Percentiles rank a stretch among this genome's conserved stretches.
phyloP scores from a whole-genome alignment of 2,329 filamentous ascomycete genomes.

The Fusarium austroafricanum region DNA sequence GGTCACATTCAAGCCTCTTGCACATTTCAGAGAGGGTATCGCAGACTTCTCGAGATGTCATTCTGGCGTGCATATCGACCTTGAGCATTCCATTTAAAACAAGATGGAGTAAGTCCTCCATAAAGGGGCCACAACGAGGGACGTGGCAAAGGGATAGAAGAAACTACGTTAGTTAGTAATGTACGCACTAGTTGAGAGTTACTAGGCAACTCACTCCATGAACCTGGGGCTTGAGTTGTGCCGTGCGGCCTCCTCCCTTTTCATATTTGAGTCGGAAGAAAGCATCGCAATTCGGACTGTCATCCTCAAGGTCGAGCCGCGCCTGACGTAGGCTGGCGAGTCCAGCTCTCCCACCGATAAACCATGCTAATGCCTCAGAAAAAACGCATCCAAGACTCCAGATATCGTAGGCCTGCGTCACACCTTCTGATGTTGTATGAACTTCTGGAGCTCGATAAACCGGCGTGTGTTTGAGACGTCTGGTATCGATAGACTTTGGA shows the following conservation, averaged over 20 bases:
- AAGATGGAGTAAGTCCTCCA: too few relatives aligned
- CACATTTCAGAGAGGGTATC: rapidly evolving
- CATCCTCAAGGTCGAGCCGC: too few relatives aligned
- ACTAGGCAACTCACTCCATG: neutral
- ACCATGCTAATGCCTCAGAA: neutral
- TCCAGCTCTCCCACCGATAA: too few relatives aligned
- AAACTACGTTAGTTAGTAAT: too few relatives aligned
- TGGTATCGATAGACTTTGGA: neutral
- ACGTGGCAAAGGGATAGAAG: too few relatives aligned
- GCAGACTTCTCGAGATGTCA: rapidly evolving
- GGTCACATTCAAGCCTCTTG: rapidly evolving
- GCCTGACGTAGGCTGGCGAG: too few relatives aligned
- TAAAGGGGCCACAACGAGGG: too few relatives aligned
- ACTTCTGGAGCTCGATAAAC: neutral
- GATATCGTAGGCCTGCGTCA: neutral
- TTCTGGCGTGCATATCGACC: neutral
- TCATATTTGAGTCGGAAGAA: neutral
- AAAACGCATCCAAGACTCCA: neutral
- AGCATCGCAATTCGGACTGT: neutral
- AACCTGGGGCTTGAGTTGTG: neutral
- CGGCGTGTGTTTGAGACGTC: neutral
- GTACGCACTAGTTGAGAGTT: too few relatives aligned
- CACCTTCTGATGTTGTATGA: rapidly evolving
- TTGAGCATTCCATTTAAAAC: neutral
- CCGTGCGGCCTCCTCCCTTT: rapidly evolving